These are phyloP conservation scores for Solanum rostratum DNA, from an alignment of 257 asterid species.

Conservation along the genomic window DNA sequence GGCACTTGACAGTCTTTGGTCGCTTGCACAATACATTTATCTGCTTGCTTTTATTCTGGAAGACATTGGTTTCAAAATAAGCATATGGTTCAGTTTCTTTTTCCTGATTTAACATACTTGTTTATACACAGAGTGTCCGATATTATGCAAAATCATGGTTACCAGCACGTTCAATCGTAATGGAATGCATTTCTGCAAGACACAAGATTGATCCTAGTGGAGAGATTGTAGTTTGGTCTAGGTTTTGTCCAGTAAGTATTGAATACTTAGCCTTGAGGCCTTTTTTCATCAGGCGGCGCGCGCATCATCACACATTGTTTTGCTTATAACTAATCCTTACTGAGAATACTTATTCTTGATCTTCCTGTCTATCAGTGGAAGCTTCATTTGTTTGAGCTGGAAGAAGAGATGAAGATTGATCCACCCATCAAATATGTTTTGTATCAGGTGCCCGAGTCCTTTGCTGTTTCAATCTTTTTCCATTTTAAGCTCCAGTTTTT, in stretches of 20 bases:
- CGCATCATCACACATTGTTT: no score
- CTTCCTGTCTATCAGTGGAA: conserved; percentile 10
- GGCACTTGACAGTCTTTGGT: not conserved
- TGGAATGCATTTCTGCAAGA: conserved; percentile 15
- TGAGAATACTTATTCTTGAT: not conserved
- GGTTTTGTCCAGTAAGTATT: conserved; percentile 16
- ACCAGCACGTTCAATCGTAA: conserved; percentile 14
- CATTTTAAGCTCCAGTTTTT: not conserved
- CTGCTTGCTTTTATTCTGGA: not conserved
- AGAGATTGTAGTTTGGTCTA: conserved; percentile 12
- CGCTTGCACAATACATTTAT: not conserved
- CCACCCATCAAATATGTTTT: conserved; percentile 14
- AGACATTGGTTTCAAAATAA: not conserved
- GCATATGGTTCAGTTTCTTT: not conserved
- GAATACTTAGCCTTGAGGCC: not conserved
- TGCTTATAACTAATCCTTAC: not conserved
- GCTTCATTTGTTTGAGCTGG: conserved; percentile 24
- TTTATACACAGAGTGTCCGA: not conserved
- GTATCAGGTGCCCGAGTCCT: conserved; percentile 7
- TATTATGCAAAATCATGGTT: conserved; percentile 17
- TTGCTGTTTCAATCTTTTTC: not conserved
- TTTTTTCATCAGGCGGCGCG: not conserved
- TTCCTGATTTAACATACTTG: not conserved
- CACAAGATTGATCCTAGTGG: conserved; percentile 13
- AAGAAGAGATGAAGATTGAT: conserved; percentile 14